Evolutionary conservation across 2,329 filamentous ascomycete species (phyloP), one percentile per base, ranked within the genome.

Genomic region (Coleophoma eucalyptorum): DNA sequence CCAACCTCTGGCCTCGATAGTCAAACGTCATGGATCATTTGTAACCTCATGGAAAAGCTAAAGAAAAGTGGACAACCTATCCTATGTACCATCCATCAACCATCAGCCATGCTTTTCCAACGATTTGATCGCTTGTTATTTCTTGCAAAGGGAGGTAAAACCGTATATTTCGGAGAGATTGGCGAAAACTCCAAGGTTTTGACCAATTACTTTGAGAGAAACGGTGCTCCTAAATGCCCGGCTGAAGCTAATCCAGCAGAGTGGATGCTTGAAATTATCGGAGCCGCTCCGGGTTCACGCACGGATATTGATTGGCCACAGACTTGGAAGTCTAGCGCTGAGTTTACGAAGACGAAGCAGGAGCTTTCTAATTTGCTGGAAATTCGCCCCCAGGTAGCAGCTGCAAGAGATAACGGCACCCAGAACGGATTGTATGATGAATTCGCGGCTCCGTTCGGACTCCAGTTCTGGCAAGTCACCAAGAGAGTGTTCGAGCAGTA

Each of bases 41-140:
- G 90, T 41, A 86, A 90, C 66, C 80, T 96, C n/a, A 79, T 97
- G 33, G 86, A 93, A 70, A 96, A 94, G 70, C 78, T 96, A 40
- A 90, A 89, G 60, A 87, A 91, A 68, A 87, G 84, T 57, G 92
- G 92, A 15, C 90, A 94, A 66, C 91, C 92, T 46, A 89, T 97
- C 68, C 83, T 97, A 13, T 96, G 91, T 72, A 96, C 92, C 8
- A 96, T 97, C 53, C 92, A 97, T 66, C 92, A 97, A 69, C 92
- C 92, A 12, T 95, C 89, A 10, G 90, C 91, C 33, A 90, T 95
- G 79, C 78, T 97, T 49, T 96, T 97, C 75, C 89, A 96, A 68
- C 86, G 89, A 51, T 97, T 94, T 66, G 88, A 93, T 62, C 80
- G 87, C 50, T 79, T 93, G 10, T 76, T 92, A 40, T 89, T 93